Base-by-base conservation (phyloP, 148 eudicot genomes). In the Camellia sinensis region DNA sequence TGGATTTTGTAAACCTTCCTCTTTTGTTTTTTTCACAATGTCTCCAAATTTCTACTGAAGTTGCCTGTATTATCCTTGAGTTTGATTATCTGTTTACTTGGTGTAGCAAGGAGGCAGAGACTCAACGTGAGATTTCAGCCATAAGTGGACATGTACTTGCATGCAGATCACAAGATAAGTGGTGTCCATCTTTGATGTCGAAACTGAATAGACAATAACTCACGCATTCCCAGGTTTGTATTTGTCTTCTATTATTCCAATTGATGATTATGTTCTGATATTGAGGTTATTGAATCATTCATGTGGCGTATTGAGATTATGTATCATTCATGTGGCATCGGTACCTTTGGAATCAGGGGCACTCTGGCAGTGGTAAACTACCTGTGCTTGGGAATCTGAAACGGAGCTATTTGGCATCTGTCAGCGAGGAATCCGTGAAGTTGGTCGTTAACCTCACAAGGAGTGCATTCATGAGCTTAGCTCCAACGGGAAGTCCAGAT, bases 51-150 rank as follows among this genome's bases (percentile, higher is more conserved):
- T 8, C 4, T 66, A 66, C 21, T 67, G 41, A 43, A 61, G 62
- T 50, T 22, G 18, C 43, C n/a, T 50, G 6, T 15, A 17, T 40
- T 21, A 75, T 72, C 46, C 3, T 2, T 22, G 57, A 64, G 70
- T 73, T 17, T 19, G 21, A 40, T 66, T 50, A 37, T 60, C 65
- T 54, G 6, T 76, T 76, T 85, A 50, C 80, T 78, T 68, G 76
- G 66, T 86, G 82, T 80, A 85, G 86, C 88, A 97, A 92, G 97
- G 99, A 62, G 98, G 97, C 71, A 93, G 87, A 75, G 91, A n/a
- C 95, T 70, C 91, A 90, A 90, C 80, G 97, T 95, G 86, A 91
- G 98, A 86, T 95, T 95, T 80, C 97, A 96, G 77, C 99, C 99
- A 46, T 86, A 82, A 82, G 22, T 45, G 99, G 99, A n/a, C 95